Base-by-base conservation (phyloP, 2,329 filamentous ascomycete species). In the Ascochyta rabiei region DNA sequence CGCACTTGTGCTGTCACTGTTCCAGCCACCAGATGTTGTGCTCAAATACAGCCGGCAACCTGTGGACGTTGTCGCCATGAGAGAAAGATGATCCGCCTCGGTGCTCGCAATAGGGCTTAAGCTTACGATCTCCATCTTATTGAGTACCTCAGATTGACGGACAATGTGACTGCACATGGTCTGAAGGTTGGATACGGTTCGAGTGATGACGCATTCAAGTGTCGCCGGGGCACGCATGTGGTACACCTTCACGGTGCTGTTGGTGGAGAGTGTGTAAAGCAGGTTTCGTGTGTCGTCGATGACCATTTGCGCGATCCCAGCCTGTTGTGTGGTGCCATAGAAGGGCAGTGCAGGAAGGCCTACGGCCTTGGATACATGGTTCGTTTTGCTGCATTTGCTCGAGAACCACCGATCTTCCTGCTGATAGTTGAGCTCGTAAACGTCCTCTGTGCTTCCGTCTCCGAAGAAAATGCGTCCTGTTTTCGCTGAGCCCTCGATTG, bases 381-480 rank as follows among this genome's bases (percentile, higher is more conserved):
- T 96, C 60, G 93, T 87, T 76, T 93, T 96, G 56, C 89, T 87
- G 72, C 91, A 96, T 62, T 89, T 86, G 74, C 87, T 92, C 48
- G 90, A 89, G 72, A 99, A 99, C 95, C 95, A 99, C 66, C 90
- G 89, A 76, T 99, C 95, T 74, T 98, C 92, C 69, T 96, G 92
- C 76, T 98, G 93, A 73, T 99, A 99, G 64, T 89, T 93, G 48
- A 99, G 84, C 76, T 99, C 95, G 73, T 95, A 91, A 42, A 99
- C 86, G 66, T 98, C 93, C 60, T 91, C 91, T 62, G 93, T 90
- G 45, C 82, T 84, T 45, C 83, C 84, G 33, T 92, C 91, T 37
- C 89, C 88, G 69, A 97, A 96, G 80, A 99, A 99, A 61, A 99
- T 95, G 57, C 95, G 89, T 8, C 96, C 96, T 19, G 86, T 89